Conservation (phyloP, 495 filamentous ascomycete genomes). For the Aspergillus hancockii region DNA sequence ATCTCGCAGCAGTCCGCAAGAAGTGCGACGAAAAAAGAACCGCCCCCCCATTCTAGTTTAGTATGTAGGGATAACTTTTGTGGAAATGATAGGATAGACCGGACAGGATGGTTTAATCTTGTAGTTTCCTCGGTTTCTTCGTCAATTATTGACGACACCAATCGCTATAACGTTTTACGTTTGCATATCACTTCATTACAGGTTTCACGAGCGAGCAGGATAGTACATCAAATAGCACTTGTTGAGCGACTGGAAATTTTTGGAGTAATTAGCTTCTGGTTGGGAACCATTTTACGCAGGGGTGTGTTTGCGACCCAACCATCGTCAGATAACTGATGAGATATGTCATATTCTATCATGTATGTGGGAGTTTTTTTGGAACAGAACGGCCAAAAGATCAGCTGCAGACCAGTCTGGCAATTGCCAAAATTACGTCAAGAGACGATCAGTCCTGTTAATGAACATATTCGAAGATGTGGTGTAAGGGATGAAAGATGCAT, state of each 20-base stretch:
- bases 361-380: background rate
- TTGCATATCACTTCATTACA: background rate
- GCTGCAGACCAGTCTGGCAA: background rate
- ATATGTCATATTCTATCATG: slow-evolving; percentile 3
- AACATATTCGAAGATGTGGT: background rate
- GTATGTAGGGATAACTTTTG: background rate
- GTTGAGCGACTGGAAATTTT: no score
- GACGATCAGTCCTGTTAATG: background rate
- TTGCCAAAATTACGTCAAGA: background rate
- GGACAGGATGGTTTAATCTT: background rate
- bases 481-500: slow-evolving; percentile 6
- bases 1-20: background rate
- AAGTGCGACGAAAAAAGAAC: background rate
- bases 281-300: background rate
- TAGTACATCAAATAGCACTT: background rate
- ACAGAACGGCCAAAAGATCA: background rate
- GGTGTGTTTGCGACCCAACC: background rate
- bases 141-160: background rate
- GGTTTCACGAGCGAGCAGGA: background rate
- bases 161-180: background rate
- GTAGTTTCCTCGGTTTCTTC: background rate
- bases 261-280: no score
- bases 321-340: slow-evolving; percentile 1
- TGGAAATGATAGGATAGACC: background rate
- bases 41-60: background rate